Base-by-base conservation (phyloP, 495 filamentous ascomycete species). In the Hypoxylon intermedium region DNA sequence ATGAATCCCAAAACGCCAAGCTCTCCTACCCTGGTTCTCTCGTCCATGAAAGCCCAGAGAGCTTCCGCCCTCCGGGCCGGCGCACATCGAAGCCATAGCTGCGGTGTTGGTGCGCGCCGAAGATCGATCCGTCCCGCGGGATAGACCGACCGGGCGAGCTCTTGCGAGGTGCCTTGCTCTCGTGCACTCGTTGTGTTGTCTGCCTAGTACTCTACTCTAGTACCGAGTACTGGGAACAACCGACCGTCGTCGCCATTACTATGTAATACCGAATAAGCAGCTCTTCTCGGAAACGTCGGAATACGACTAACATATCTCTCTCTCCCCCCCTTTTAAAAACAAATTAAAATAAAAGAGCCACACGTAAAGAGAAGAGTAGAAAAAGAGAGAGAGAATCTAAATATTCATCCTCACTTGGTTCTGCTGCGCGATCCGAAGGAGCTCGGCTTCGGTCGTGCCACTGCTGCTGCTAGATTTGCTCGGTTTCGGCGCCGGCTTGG, bases 371-470 rank as follows among this genome's bases (percentile, higher is more conserved):
- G 16, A 21, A 41, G 5, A 41, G 13, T 16, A 6, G 31, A 44
- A 21, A 42, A 21, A 28, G 41, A 15, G 18, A 42, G 6, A 53
- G 9, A 36, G 19, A 46, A 9, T 12, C 41, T 41, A 65, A 31
- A 65, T 47, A 18, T 23, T 36, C 62, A 65, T 65, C 41, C 47
- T 51, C 26, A 65, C 30, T 31, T 60, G 57, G 45, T 53, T 61
- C 46, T 26, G 38, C 46, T 42, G 51, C 34, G 62, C 62, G 16
- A 12, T 41, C 24, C 57, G 51, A 4, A 37, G 2, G 5, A 58
- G 11, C 24, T 60, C 56, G 38, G 44, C 55, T 44, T 65, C 45
- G 9, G 43, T 33, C 2, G 13, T 21, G 19, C 38, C 15, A 19
- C 34, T 34, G 46, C 21, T 5, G 16, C 47, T 47, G 50, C 38